Evolutionary conservation across 2,329 filamentous ascomycete genomes (phyloP).

Genomic region (Ceratocystis variospora): DNA sequence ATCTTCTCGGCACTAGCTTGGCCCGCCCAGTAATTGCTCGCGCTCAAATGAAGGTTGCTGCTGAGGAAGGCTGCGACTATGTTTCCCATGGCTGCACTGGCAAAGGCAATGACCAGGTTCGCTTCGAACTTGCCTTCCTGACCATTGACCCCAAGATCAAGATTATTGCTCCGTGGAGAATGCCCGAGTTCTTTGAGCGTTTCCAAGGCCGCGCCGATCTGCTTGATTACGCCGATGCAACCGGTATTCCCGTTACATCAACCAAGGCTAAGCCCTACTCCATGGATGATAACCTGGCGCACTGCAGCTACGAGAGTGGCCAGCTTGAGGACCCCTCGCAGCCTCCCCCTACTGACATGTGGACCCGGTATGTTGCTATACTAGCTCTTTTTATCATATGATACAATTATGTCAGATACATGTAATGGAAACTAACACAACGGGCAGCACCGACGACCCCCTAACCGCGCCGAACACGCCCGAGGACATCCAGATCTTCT

Average conservation of each 20-base stretch:
- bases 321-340: constrained; percentile 47
- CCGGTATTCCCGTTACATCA: constrained; percentile 56
- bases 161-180: constrained; percentile 62
- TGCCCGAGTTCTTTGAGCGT: constrained; percentile 54
- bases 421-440: constrained; percentile 15
- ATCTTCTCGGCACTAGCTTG: constrained; percentile 37
- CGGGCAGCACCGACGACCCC: constrained; percentile 37
- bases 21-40: constrained; percentile 53
- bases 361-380: constrained; percentile 34
- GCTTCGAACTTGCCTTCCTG: constrained; percentile 29
- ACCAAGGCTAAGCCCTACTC: constrained; percentile 60
- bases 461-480: constrained; percentile 49
- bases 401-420: neutral
- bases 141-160: constrained; percentile 50
- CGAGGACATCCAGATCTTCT: constrained; percentile 50
- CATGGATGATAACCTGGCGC: constrained; percentile 54
- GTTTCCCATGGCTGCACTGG: constrained; percentile 38
- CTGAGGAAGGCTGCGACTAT: constrained; percentile 25
- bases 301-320: constrained; percentile 70
- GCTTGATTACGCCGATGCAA: constrained; percentile 53
- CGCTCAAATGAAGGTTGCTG: constrained; percentile 38
- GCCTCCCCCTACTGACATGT: constrained; percentile 55
- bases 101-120: constrained; percentile 36
- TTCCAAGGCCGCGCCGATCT: constrained; percentile 61
- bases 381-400: neutral